phyloP scores from a whole-genome alignment of 2,329 filamentous ascomycete genomes.

The Scytalidium sp. region DNA sequence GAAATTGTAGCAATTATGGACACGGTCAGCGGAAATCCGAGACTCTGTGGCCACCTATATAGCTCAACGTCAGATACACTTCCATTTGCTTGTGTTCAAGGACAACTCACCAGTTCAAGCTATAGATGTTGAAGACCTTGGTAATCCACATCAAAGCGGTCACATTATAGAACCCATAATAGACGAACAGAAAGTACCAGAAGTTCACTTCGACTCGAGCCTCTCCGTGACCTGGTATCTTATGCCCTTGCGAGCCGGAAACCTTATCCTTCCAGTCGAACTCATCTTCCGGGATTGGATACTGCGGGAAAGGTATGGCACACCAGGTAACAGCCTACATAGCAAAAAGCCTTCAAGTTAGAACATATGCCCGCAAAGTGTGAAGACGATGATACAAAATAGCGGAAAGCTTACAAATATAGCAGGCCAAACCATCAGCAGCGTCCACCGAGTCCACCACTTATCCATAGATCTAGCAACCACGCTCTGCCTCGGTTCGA shows the following conservation, averaged over 20 bases:
- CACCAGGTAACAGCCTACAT: conserved; percentile 60
- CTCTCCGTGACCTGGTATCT: conserved; percentile 58
- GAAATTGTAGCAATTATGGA: conserved; percentile 59
- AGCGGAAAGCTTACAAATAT: conserved; percentile 45
- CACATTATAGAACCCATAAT: conserved; percentile 67
- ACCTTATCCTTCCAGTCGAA: conserved; percentile 14
- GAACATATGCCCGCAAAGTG: too few relatives aligned
- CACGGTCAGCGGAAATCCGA: conserved; percentile 64
- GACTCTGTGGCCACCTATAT: conserved; percentile 56
- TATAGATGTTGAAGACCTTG: conserved; percentile 69
- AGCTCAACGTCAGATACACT: neutral
- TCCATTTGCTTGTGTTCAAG: neutral
- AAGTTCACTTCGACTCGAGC: conserved; percentile 65
- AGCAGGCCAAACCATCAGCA: conserved; percentile 60
- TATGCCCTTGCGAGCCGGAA: conserved; percentile 28
- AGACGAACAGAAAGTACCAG: conserved; percentile 69
- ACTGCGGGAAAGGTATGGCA: conserved; percentile 63
- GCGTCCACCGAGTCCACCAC: conserved; percentile 62
- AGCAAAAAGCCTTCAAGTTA: too few relatives aligned
- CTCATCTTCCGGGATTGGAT: conserved; percentile 46
- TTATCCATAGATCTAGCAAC: conserved; percentile 56
- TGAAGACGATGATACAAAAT: neutral
- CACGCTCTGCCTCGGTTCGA: conserved; percentile 56
- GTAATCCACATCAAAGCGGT: conserved; percentile 69
- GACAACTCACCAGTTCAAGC: conserved; percentile 55